phyloP scores from a whole-genome alignment of 805 yeast species.

The Candida maltosa region DNA sequence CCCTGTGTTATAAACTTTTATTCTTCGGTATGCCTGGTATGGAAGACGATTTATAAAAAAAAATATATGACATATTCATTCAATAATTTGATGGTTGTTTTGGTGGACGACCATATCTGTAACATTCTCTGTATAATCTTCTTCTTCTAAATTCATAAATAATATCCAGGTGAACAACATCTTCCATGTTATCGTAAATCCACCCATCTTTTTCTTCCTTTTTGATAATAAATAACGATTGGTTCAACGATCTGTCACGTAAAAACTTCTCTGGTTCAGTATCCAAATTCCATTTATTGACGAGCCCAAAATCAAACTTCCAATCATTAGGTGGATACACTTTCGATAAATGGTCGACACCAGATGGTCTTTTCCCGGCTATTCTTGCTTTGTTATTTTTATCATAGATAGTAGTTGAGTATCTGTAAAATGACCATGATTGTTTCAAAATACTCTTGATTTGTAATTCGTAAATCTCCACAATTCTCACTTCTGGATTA shows the following conservation, averaged over 20 bases:
- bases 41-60: slow-evolving; percentile 8
- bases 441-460: slow-evolving; percentile 56
- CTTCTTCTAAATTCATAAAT: slow-evolving; percentile 55
- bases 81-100: slow-evolving; percentile 1
- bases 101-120: slow-evolving; percentile 35
- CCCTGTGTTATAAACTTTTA: slow-evolving; percentile 46
- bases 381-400: slow-evolving; percentile 36
- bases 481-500: slow-evolving; percentile 54
- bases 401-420: slow-evolving; percentile 55
- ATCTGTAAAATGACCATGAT: slow-evolving; percentile 61
- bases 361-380: slow-evolving; percentile 59
- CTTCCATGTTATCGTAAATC: slow-evolving; percentile 41
- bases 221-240: slow-evolving; percentile 13
- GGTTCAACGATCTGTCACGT: slow-evolving; percentile 36
- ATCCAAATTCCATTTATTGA: slow-evolving; percentile 67
- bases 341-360: slow-evolving; percentile 51
- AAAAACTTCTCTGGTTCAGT: slow-evolving; percentile 51
- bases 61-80: slow-evolving; percentile 3
- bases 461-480: slow-evolving; percentile 78
- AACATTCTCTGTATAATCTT: slow-evolving; percentile 51
- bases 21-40: slow-evolving; percentile 48
- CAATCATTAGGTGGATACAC: slow-evolving; percentile 71
- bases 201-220: slow-evolving; percentile 42
- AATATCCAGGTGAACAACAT: slow-evolving; percentile 24
- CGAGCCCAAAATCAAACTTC: slow-evolving; percentile 55